Evolutionary conservation across 176 grass and related monocot species (phyloP), one percentile per base, ranked within the genome.

Genomic region (Phragmites australis): DNA sequence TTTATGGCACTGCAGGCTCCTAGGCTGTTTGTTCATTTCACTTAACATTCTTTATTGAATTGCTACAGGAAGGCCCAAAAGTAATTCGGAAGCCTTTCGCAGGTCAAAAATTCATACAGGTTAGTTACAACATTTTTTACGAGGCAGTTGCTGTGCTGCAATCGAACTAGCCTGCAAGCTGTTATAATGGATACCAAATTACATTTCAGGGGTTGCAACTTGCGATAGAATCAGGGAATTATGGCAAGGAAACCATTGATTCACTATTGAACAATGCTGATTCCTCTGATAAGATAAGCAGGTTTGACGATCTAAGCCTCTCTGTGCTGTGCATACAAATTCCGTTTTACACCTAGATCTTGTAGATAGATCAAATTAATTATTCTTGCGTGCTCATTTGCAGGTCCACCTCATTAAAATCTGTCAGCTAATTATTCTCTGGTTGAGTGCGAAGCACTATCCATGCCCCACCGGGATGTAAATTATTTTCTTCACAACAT

Each of bases 161-260:
- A 25, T 27, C 17, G 27, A 62, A 80, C 23, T 65, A 41, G 23
- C 11, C 10, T 68, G 34, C 14, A 44, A 76, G 65, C 53, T 72
- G 8, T 42, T 34, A 78, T 37, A 70, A 9, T 72, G 49, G 47
- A 22, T 83, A 83, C 32, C 71, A 14, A 46, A 57, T 66, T 72
- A 39, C 23, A 37, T 82, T 85, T 41, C 78, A 91, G 89, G 89
- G 89, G 29, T 87, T 91, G 78, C 86, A 91, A 78, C 82, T 88
- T 47, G 85, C 75, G 3, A 88, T 88, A 85, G 86, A 85, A 42
- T 75, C 86, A n/a, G 86, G 68, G 68, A 68, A 60, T 76, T 81
- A 14, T 70, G 77, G 31, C 52, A 84, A 89, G 70, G 70, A 8
- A 4, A 61, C 41, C 23, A 64, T 59, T 11, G 44, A 84, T 25